Evolutionary conservation across 148 eudicot genomes (phyloP).

Genomic region (Mesembryanthemum crystallinum): DNA sequence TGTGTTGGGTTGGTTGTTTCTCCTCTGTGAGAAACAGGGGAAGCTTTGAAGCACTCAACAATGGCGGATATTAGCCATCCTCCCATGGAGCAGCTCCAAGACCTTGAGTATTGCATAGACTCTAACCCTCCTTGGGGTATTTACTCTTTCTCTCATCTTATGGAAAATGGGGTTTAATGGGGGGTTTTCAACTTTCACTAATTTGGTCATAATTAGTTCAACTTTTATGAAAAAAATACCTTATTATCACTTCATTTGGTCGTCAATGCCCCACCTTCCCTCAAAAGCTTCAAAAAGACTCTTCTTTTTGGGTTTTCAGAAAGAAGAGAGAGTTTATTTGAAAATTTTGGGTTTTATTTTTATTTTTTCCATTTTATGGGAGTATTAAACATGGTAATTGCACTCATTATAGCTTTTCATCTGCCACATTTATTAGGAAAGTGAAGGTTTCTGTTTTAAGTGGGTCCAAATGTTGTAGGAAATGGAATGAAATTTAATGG

Average conservation of each 20-base stretch:
- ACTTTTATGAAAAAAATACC: constrained; percentile 2
- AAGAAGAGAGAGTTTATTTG: constrained; percentile 18
- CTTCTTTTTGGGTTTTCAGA: constrained; percentile 17
- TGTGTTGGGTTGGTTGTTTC: too few relatives aligned
- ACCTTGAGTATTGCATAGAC: constrained; percentile 98
- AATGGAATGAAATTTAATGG: constrained; percentile 30
- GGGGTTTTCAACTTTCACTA: background rate
- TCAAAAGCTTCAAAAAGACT: constrained; percentile 18
- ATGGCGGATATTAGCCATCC: constrained; percentile 87
- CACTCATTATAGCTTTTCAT: background rate
- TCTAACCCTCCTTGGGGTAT: constrained; percentile 99
- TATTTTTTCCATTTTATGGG: background rate
- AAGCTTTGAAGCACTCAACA: constrained; percentile 34
- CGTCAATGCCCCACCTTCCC: constrained; percentile 32
- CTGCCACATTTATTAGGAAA: constrained; percentile 24
- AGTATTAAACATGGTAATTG: background rate
- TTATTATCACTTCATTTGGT: constrained; percentile 16
- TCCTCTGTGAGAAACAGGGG: constrained; percentile 17
- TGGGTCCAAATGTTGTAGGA: constrained; percentile 29
- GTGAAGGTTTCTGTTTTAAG: constrained; percentile 27
- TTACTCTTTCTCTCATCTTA: constrained; percentile 8
- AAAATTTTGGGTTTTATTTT: background rate
- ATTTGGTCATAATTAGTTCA: constrained; percentile 26
- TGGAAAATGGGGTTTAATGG: background rate
- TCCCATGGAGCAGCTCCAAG: constrained; percentile 99